A percentile compares a stretch with the other conserved stretches of the same genome.
phyloP scores from a whole-genome alignment of 345 rosid genomes.

The Citrus cavaleriei region DNA sequence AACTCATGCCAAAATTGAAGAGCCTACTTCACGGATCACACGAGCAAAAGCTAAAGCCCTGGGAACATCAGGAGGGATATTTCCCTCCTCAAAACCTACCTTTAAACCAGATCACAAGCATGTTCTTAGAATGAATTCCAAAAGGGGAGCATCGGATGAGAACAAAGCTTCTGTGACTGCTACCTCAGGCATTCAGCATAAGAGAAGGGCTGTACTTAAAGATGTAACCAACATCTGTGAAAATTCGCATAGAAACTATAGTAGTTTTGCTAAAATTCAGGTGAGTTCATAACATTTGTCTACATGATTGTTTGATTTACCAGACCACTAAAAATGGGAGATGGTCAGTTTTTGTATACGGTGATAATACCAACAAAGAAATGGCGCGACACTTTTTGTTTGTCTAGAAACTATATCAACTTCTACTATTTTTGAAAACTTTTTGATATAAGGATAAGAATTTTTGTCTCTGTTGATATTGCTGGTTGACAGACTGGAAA shows the following conservation, averaged over 20 bases:
- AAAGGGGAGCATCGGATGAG: conserved; percentile 53
- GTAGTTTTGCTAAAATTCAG: conserved; percentile 42
- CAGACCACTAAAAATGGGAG: not conserved
- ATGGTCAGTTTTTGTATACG: conserved; percentile 4
- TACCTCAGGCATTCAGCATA: conserved; percentile 41
- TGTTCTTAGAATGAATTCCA: conserved; percentile 27
- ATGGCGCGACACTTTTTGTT: not conserved
- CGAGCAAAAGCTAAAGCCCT: conserved; percentile 68
- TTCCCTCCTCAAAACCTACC: conserved; percentile 52
- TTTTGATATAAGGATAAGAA: not conserved
- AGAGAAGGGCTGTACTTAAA: conserved; percentile 76
- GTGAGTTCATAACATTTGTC: conserved; percentile 24
- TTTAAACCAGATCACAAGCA: conserved; percentile 64
- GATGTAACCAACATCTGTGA: conserved; percentile 61
- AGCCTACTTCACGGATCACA: conserved; percentile 45
- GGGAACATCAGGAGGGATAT: conserved; percentile 41
- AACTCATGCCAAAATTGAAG: conserved; percentile 35
- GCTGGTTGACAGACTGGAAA: conserved; percentile 41
- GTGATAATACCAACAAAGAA: not conserved
- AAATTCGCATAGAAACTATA: conserved; percentile 26
- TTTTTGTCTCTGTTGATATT: conserved; percentile 9
- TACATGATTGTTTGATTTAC: not conserved
- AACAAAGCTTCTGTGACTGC: conserved; percentile 32
- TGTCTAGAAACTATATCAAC: not conserved
- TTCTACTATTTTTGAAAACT: conserved; percentile 5